A percentile compares a stretch with the other conserved stretches of the same genome.
Conservation (phyloP, 306 rosid species). For the Citrullus mucosospermus region DNA sequence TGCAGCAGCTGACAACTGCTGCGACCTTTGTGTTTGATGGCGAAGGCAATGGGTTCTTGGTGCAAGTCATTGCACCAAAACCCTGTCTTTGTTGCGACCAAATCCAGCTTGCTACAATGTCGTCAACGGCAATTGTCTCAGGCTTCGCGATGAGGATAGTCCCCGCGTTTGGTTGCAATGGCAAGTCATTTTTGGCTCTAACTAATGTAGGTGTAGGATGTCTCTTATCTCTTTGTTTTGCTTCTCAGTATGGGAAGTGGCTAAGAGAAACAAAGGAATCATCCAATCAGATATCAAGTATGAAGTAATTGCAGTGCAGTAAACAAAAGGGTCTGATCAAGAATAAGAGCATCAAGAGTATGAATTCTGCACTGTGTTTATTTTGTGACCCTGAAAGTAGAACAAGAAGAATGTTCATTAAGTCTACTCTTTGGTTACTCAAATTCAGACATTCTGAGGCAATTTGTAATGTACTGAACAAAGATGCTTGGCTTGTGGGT, state of each 20-base stretch:
- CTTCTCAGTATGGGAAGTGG: neutral
- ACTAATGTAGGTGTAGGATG: neutral
- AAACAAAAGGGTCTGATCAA: neutral
- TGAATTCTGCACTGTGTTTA: neutral
- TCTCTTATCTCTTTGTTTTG: neutral
- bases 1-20: conserved; percentile 59
- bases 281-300: neutral
- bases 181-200: conserved; percentile 75
- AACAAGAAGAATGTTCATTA: neutral
- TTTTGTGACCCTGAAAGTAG: neutral
- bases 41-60: conserved; percentile 6
- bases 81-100: conserved; percentile 37
- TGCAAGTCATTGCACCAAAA: neutral
- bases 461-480: neutral
- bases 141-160: conserved; percentile 16
- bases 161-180: conserved; percentile 43
- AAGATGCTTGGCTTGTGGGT: conserved; percentile 2
- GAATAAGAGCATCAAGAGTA: conserved; percentile 4
- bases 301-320: conserved; percentile 6
- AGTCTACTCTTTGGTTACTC: neutral
- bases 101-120: conserved; percentile 23
- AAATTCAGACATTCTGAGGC: neutral
- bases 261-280: neutral
- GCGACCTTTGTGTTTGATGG: conserved; percentile 56
- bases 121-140: conserved; percentile 9